Evolutionary conservation across 1,139 yeast species (phyloP).

Genomic region (Geotrichum phurueaensis): DNA sequence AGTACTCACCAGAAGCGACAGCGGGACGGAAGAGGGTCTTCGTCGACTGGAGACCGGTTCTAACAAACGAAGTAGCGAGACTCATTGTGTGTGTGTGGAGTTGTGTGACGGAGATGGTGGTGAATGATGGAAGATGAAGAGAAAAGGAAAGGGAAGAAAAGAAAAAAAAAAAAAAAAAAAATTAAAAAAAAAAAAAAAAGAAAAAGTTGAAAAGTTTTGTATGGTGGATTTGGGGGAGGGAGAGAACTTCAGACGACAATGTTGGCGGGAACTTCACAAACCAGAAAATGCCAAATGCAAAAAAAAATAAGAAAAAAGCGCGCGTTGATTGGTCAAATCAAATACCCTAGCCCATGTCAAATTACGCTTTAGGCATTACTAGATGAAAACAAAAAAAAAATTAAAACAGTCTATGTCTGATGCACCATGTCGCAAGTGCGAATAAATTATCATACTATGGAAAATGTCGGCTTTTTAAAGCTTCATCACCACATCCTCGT

Average conservation of each 20-base stretch:
- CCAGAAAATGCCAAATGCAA: neutral
- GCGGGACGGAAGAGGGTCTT: conserved; percentile 16
- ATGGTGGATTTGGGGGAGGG: too few species aligned
- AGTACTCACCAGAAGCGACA: conserved; percentile 17
- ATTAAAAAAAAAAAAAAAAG: neutral
- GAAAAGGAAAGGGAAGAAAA: neutral
- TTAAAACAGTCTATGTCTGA: neutral
- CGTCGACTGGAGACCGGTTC: conserved; percentile 16
- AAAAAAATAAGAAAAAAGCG: neutral
- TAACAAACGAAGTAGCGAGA: conserved; percentile 17
- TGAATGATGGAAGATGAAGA: conserved; percentile 1
- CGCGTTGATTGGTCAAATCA: neutral
- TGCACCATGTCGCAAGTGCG: neutral
- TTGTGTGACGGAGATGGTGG: neutral
- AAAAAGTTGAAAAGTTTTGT: neutral
- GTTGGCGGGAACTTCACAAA: neutral
- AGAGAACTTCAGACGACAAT: too few species aligned
- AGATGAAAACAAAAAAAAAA: neutral
- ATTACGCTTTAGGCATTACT: neutral
- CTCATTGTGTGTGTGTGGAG: conserved; percentile 13
- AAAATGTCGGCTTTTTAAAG: neutral
- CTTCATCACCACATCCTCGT: conserved; percentile 4
- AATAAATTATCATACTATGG: neutral
- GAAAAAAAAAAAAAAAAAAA: conserved; percentile 1
- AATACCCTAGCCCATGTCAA: neutral